Percentiles rank a stretch among this genome's conserved stretches.
Conservation (phyloP, 2,329 filamentous ascomycete genomes). For the Colletotrichum aenigma region DNA sequence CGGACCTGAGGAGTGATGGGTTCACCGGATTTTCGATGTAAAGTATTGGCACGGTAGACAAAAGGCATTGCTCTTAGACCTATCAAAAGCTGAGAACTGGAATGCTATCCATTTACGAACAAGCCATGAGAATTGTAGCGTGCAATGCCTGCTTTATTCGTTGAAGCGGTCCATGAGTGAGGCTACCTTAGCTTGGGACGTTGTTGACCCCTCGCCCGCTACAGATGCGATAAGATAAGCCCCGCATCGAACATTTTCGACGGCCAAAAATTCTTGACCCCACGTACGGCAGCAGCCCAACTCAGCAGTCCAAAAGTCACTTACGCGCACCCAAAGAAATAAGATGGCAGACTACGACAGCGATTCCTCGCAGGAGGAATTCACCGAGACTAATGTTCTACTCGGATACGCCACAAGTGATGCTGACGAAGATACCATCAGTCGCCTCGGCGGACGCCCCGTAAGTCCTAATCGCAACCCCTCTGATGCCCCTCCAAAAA, state of each 20-base stretch:
- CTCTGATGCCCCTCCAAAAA: neutral
- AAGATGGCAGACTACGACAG: constrained; percentile 82
- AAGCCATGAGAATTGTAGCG: neutral
- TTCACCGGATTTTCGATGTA: constrained; percentile 38
- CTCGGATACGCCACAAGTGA: constrained; percentile 89
- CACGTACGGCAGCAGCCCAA: constrained; percentile 24
- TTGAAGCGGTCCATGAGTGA: neutral
- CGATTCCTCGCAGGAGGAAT: constrained; percentile 69
- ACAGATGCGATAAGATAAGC: constrained; percentile 30
- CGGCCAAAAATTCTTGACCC: constrained; percentile 43
- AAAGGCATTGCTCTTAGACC: constrained; percentile 30
- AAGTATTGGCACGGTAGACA: constrained; percentile 42
- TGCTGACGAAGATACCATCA: constrained; percentile 79
- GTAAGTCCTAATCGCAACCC: constrained; percentile 56
- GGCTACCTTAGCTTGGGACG: neutral
- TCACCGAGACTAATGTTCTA: constrained; percentile 83
- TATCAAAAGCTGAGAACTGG: constrained; percentile 19
- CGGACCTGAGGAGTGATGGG: constrained; percentile 54
- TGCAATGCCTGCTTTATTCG: neutral
- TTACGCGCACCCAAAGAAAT: neutral
- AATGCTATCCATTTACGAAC: constrained; percentile 21
- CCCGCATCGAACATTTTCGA: constrained; percentile 29
- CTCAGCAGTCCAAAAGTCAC: neutral
- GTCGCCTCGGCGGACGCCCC: constrained; percentile 84
- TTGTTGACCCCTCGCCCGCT: neutral